Conservation (phyloP, 345 rosid species). For the Aethionema arabicum region DNA sequence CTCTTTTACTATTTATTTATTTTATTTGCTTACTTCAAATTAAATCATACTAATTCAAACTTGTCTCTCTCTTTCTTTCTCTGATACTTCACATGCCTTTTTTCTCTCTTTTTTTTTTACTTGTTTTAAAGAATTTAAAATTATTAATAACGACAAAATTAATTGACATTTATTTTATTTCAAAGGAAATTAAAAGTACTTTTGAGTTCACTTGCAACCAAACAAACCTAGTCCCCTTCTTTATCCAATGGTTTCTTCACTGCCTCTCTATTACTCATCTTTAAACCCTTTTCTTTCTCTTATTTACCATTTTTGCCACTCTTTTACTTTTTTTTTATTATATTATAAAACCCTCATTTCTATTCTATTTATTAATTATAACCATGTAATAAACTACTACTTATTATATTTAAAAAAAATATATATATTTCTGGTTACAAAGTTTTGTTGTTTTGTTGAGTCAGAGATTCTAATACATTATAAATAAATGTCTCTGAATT, state of each 20-base stretch:
- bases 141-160: constrained; percentile 25
- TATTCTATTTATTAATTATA: neutral
- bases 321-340: neutral
- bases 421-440: too few relatives aligned
- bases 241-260: constrained; percentile 37
- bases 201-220: constrained; percentile 39
- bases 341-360: neutral
- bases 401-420: too few relatives aligned
- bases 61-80: constrained; percentile 34
- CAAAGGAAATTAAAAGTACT: constrained; percentile 33
- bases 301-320: constrained; percentile 27
- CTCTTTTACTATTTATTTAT: constrained; percentile 16
- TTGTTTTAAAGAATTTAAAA: neutral
- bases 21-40: too few relatives aligned
- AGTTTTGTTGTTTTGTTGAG: neutral
- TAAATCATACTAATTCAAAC: constrained; percentile 15
- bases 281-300: constrained; percentile 26
- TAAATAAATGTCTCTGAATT: constrained; percentile 22
- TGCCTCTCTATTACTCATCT: constrained; percentile 32
- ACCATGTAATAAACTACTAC: too few relatives aligned
- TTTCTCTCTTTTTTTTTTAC: constrained; percentile 21
- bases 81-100: constrained; percentile 41
- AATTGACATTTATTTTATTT: neutral
- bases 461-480: too few relatives aligned
- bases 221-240: constrained; percentile 43